These are phyloP conservation scores for Cyclostephanos tholiformis DNA, from an alignment of 108 stramenopile species.

Conservation along the genomic window DNA sequence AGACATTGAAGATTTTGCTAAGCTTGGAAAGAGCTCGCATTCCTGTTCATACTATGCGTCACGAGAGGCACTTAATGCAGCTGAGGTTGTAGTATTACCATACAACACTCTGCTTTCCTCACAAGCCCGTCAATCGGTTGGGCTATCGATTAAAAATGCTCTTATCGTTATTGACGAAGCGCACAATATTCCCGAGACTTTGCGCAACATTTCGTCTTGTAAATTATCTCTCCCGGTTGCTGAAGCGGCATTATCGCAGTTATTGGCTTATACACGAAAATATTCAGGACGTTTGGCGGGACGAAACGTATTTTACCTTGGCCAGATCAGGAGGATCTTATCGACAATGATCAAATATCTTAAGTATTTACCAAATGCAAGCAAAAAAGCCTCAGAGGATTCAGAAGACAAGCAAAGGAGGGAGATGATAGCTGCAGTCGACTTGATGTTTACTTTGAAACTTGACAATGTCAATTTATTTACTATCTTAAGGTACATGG, in stretches of 20 bases:
- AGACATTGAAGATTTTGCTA: slow-evolving; percentile 91
- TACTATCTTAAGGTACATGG: slow-evolving; percentile 86
- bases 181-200: slow-evolving; percentile 94
- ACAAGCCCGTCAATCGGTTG: slow-evolving; percentile 72
- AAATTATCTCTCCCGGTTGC: slow-evolving; percentile 51
- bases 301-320: slow-evolving; percentile 78
- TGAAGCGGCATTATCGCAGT: slow-evolving; percentile 59
- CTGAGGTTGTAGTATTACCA: slow-evolving; percentile 93
- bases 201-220: slow-evolving; percentile 60
- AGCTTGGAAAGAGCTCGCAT: slow-evolving; percentile 66
- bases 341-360: slow-evolving; percentile 62
- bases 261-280: slow-evolving; percentile 54
- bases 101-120: slow-evolving; percentile 83
- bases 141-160: slow-evolving; percentile 69
- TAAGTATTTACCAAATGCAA: slow-evolving; percentile 25
- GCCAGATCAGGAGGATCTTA: slow-evolving; percentile 79
- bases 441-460: slow-evolving; percentile 76
- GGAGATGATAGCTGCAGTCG: slow-evolving; percentile 73
- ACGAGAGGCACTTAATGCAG: slow-evolving; percentile 73
- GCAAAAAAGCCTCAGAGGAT: slow-evolving; percentile 1
- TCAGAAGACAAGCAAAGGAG: slow-evolving; percentile 27
- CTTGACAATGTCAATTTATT: slow-evolving; percentile 94
- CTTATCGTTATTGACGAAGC: slow-evolving; percentile 97
- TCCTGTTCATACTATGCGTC: slow-evolving; percentile 97
- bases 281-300: slow-evolving; percentile 69